Evolutionary conservation across 1,139 yeast species (phyloP).

Genomic region (Candida anutae): DNA sequence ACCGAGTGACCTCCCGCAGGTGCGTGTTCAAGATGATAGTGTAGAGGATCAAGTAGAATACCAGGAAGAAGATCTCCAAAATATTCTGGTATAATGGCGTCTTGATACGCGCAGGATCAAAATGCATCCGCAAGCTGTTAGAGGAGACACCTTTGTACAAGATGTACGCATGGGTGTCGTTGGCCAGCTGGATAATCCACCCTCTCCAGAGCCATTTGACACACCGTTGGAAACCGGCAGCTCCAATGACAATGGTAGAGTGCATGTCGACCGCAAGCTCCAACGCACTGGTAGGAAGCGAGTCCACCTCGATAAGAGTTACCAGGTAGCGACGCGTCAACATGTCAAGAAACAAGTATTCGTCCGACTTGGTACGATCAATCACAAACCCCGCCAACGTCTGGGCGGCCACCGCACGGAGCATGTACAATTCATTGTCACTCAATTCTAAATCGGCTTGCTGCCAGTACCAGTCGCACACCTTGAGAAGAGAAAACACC

Average conservation of each 20-base stretch:
- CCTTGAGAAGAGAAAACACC: constrained; percentile 63
- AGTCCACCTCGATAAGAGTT: constrained; percentile 53
- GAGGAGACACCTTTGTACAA: constrained; percentile 55
- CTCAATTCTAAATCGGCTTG: constrained; percentile 55
- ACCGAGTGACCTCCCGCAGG: constrained; percentile 20
- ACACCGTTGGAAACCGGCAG: constrained; percentile 80
- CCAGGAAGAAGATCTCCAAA: constrained; percentile 59
- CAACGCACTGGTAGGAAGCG: constrained; percentile 60
- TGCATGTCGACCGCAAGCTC: constrained; percentile 87
- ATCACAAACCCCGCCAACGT: constrained; percentile 62
- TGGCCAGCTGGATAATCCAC: constrained; percentile 76
- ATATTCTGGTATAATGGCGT: constrained; percentile 79
- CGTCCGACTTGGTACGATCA: constrained; percentile 49
- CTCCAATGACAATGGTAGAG: constrained; percentile 65
- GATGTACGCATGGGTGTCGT: constrained; percentile 62
- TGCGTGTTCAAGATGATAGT: constrained; percentile 57
- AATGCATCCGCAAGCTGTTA: constrained; percentile 53
- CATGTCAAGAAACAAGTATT: constrained; percentile 67
- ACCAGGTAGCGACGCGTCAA: constrained; percentile 71
- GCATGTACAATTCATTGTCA: constrained; percentile 54
- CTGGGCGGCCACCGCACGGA: constrained; percentile 66
- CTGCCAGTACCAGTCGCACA: constrained; percentile 71
- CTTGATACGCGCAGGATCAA: constrained; percentile 74
- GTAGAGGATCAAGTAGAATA: constrained; percentile 56
- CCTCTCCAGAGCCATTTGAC: constrained; percentile 91